Percentiles rank a stretch among this genome's conserved stretches.
Evolutionary conservation across 495 filamentous ascomycete species (phyloP).

Genomic region (Neohortaea acidophila): DNA sequence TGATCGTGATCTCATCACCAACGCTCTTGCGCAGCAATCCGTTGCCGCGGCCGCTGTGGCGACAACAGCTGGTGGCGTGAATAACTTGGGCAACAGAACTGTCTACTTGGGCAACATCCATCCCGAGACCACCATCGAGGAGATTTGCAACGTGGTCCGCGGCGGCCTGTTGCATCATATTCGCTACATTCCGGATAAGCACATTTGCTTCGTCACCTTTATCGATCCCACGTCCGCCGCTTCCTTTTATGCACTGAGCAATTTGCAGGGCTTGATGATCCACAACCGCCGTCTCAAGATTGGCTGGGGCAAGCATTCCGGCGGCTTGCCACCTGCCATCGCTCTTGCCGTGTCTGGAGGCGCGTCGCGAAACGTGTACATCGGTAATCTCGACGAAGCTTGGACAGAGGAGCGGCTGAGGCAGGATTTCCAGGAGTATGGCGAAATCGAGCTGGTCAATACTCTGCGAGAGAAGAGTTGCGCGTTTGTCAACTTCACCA

Average conservation of each 20-base stretch:
- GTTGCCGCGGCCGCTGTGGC: slow-evolving; percentile 93
- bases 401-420: slow-evolving; percentile 92
- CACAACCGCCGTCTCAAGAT: slow-evolving; percentile 97
- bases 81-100: slow-evolving; percentile 92
- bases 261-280: slow-evolving; percentile 95
- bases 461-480: slow-evolving; percentile 96
- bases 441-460: slow-evolving; percentile 96
- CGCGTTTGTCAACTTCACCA: slow-evolving; percentile 98
- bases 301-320: slow-evolving; percentile 98
- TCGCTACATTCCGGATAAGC: slow-evolving; percentile 98
- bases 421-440: slow-evolving; percentile 94
- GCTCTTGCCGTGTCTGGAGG: slow-evolving; percentile 91
- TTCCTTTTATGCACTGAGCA: slow-evolving; percentile 94
- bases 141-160: slow-evolving; percentile 75
- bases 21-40: slow-evolving; percentile 89
- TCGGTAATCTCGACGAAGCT: slow-evolving; percentile 91
- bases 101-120: slow-evolving; percentile 98
- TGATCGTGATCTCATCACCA: slow-evolving; percentile 89
- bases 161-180: slow-evolving; percentile 92
- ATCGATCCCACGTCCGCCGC: slow-evolving; percentile 97
- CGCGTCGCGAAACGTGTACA: slow-evolving; percentile 91
- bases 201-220: slow-evolving; percentile 99
- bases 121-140: slow-evolving; percentile 66
- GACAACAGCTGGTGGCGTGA: slow-evolving; percentile 87
- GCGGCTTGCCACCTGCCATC: slow-evolving; percentile 89